Base-by-base conservation (phyloP, 2,329 filamentous ascomycete species). In the Epichloe brachyelytri region DNA sequence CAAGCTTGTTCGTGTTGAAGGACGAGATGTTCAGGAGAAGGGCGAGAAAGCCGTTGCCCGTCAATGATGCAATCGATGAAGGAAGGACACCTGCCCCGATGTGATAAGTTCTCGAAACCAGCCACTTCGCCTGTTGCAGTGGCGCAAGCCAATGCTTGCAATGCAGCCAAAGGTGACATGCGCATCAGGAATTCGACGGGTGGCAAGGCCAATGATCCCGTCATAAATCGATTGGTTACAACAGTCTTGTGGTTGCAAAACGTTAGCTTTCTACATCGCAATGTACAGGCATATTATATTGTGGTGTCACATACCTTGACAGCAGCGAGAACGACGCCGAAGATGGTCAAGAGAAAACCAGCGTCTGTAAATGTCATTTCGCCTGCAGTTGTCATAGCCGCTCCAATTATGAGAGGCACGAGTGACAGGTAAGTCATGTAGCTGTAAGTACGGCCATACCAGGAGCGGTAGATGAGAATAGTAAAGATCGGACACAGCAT, bases 141-240 rank as follows among this genome's bases (percentile, higher is more conserved):
- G 19, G 77, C 74, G 62, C 73, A 79, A 41, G 72, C 59, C 43
- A 80, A 57, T 15, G 76, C 76, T 63, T 81, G 78, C 38, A 74
- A 58, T 39, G 73, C 76, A 11, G 80, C 79, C 8, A 83, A 70
- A 1, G 79, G 80, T 12, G 77, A 79, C 76, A 82, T 78, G 62
- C 78, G 74, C 59, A 79, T 70, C n/a, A 82, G 72, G 17, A 82
- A 71, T 59, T 83, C 80, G 54, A 81, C 69, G 2, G 78, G 73
- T 0, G 76, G 74, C 3, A 82, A 72, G 19, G 73, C 71, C 30
- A 82, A 70, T 3, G 72, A 71, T 34, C 78, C 79, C 8, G 79
- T 83, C 76, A 82, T 80, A 58, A 83, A 73, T 59, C 77, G 74
- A 65, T 83, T 83, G 37, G 79, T 81, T 33, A 77, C 77, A 36